Evolutionary conservation across 2,329 filamentous ascomycete species (phyloP), one percentile per base, ranked within the genome.

Genomic region (Penicillium sp.): DNA sequence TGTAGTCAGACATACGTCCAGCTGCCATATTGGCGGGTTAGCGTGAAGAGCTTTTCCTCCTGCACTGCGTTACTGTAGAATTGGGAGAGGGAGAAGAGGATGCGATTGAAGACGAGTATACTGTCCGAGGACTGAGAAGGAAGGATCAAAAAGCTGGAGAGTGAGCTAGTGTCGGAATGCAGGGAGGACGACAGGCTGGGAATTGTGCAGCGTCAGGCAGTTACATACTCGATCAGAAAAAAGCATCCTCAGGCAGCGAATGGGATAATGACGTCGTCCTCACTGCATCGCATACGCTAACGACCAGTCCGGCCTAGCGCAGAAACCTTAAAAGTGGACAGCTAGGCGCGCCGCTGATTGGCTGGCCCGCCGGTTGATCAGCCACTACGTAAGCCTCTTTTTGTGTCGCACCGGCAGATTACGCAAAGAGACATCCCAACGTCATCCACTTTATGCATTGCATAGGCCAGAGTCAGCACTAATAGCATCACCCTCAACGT

Each of bases 1-100:
- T 28, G 40, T 23, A 50, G 3, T 57, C 47, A 47, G 20, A 47
- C 51, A 21, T 23, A 33, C 61, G 47, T 59, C 52, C 57, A 43
- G 53, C 35, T 52, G 57, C 57, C 57, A 59, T 59, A 8, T 21
- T 23, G 52, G 26, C 30, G n/a, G 26, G 3, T 18, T n/a, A 18
- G 14, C 8, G 35, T 18, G 16, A 16, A n/a, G 2, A 38, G 33
- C 6, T 50, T 42, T 14, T 43, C 38, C 23, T 28, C 20, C 50
- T 45, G 3, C 26, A 49, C 26, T 8, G 5, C 5, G 38, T 18
- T 18, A 14, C 14, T 20, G n/a, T 20, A 20, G 38, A 42, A 42
- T 42, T 20, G 38, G 20, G n/a, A 40, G 35, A 6, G 8, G 8
- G 8, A 11, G 28, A n/a, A n/a, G n/a, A n/a, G n/a, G n/a, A n/a